These are phyloP conservation scores for Talaromyces atroroseus DNA, from an alignment of 2,329 filamentous ascomycete species.

Conservation along the genomic window DNA sequence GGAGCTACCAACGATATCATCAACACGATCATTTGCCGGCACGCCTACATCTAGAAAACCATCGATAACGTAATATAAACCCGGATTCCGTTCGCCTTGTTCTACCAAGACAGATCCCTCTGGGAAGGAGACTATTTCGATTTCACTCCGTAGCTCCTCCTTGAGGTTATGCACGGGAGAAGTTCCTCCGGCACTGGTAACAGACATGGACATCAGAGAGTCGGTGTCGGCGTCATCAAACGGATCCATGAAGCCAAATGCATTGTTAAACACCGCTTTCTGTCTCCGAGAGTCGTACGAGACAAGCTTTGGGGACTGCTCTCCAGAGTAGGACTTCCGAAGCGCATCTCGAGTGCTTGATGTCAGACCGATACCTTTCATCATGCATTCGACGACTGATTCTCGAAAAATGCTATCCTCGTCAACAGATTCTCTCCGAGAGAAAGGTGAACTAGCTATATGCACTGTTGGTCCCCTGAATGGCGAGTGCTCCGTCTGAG, in stretches of 20 bases:
- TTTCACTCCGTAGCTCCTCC: constrained; percentile 80
- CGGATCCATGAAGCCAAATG: constrained; percentile 85
- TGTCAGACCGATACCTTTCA: constrained; percentile 83
- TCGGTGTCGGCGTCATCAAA: constrained; percentile 88
- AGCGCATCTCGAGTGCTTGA: constrained; percentile 57
- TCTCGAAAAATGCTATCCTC: constrained; percentile 85
- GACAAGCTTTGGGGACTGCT: constrained; percentile 76
- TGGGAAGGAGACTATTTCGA: constrained; percentile 96
- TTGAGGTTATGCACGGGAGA: constrained; percentile 61
- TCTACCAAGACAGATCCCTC: constrained; percentile 92
- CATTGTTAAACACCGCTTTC: constrained; percentile 75
- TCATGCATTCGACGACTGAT: constrained; percentile 90
- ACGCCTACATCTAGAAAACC: constrained; percentile 93
- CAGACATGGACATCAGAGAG: constrained; percentile 66
- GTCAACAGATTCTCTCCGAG: constrained; percentile 74
- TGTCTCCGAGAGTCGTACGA: constrained; percentile 78
- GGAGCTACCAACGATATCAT: constrained; percentile 34
- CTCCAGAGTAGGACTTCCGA: constrained; percentile 65
- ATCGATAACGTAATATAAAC: constrained; percentile 94
- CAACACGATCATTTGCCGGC: constrained; percentile 59
- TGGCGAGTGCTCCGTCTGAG: constrained; percentile 36
- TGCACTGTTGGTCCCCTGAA: constrained; percentile 29
- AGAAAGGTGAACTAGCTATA: constrained; percentile 38
- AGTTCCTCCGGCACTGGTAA: constrained; percentile 57
- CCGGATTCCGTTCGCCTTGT: constrained; percentile 93